phyloP scores from a whole-genome alignment of 2,329 filamentous ascomycete species.

The Iodosphaeria phyllophila region DNA sequence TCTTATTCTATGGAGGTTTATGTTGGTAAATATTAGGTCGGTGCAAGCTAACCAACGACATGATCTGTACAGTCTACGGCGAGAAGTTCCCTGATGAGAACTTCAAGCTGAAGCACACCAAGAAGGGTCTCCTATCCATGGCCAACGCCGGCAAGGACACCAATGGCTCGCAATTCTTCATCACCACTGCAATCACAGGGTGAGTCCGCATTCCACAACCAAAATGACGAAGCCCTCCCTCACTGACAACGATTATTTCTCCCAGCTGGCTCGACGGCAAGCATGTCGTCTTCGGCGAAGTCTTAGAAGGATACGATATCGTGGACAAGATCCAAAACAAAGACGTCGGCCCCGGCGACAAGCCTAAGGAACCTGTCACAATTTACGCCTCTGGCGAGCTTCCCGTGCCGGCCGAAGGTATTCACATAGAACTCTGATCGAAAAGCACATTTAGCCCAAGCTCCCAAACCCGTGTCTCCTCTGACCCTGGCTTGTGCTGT shows the following conservation, averaged over 20 bases:
- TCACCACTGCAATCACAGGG: conserved; percentile 66
- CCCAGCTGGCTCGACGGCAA: conserved; percentile 61
- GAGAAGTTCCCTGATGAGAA: conserved; percentile 76
- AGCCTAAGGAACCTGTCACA: conserved; percentile 50
- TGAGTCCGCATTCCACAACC: conserved; percentile 24
- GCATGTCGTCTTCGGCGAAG: conserved; percentile 79
- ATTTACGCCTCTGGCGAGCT: conserved; percentile 74
- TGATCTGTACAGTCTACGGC: conserved; percentile 42
- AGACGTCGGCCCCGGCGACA: conserved; percentile 46
- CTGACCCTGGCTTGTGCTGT: conserved; percentile 7
- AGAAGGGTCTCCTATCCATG: conserved; percentile 71
- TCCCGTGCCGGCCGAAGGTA: conserved; percentile 76
- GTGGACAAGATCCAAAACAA: conserved; percentile 62
- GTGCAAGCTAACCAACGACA: neutral
- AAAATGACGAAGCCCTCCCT: too few species aligned
- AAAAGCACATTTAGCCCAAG: too few species aligned
- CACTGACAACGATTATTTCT: conserved; percentile 2
- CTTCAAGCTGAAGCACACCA: conserved; percentile 88
- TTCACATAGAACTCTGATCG: conserved; percentile 70
- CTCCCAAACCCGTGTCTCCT: conserved; percentile 11
- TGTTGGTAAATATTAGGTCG: neutral
- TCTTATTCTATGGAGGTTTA: neutral
- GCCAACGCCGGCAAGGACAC: conserved; percentile 73
- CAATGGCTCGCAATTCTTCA: conserved; percentile 83
- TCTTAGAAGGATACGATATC: conserved; percentile 69